A percentile compares a stretch with the other conserved stretches of the same genome.
Conservation (phyloP, 805 yeast species). For the Cyberlindnera suaveolens region DNA sequence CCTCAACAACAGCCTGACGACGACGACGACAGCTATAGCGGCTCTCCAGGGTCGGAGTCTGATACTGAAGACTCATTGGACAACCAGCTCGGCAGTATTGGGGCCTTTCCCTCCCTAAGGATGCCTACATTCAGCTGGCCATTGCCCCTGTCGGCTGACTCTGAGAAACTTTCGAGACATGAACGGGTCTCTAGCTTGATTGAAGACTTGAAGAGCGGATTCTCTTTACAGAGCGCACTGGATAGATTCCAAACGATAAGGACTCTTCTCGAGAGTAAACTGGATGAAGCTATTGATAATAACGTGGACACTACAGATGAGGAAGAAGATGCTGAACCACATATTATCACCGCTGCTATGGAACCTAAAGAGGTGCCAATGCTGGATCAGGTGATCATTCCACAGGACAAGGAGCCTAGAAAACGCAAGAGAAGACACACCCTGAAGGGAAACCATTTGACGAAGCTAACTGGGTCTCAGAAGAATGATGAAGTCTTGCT, state of each 20-base stretch:
- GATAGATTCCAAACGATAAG: conserved; percentile 41
- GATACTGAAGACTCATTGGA: conserved; percentile 32
- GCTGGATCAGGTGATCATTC: conserved; percentile 45
- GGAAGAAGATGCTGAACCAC: conserved; percentile 46
- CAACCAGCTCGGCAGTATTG: conserved; percentile 46
- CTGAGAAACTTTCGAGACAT: conserved; percentile 15
- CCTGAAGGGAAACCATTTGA: conserved; percentile 7
- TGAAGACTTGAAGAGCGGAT: conserved; percentile 36
- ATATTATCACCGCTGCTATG: conserved; percentile 44
- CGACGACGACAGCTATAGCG: not conserved
- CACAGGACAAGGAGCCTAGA: conserved; percentile 32
- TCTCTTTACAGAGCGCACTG: conserved; percentile 44
- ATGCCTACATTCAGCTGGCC: conserved; percentile 19
- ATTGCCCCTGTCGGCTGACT: not conserved
- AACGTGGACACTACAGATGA: conserved; percentile 30
- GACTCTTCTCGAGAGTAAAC: conserved; percentile 23
- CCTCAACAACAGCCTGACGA: too few relatives aligned
- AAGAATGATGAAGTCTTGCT: conserved; percentile 27
- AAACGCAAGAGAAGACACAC: conserved; percentile 8
- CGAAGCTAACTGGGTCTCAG: conserved; percentile 13
- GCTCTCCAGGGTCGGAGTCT: conserved; percentile 8
- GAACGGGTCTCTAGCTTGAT: conserved; percentile 29
- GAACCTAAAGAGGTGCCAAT: conserved; percentile 43
- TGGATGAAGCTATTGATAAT: conserved; percentile 26
- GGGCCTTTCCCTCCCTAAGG: conserved; percentile 26